These are phyloP conservation scores for Talaromyces borbonicus DNA, from an alignment of 495 filamentous ascomycete species.

Conservation along the genomic window DNA sequence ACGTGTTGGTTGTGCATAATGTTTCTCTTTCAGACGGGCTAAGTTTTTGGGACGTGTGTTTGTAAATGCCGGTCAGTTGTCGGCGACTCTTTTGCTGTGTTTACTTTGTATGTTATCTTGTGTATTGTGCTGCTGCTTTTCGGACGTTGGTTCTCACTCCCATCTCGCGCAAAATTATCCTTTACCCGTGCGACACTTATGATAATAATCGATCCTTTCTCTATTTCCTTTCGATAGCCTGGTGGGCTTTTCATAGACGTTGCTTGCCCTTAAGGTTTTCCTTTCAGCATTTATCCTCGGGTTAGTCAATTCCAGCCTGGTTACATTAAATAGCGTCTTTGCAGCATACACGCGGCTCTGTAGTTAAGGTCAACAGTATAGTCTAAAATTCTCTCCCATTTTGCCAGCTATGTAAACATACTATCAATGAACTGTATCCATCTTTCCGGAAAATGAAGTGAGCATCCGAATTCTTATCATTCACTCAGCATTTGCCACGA, in stretches of 20 bases:
- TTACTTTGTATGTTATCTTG: conserved; percentile 25
- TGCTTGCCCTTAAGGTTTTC: no score
- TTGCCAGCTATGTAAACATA: no score
- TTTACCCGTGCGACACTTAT: conserved; percentile 22
- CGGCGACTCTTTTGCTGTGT: conserved; percentile 29
- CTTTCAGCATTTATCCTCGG: no score
- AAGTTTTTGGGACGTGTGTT: conserved; percentile 11
- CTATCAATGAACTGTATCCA: no score
- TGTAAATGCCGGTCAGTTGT: conserved; percentile 29
- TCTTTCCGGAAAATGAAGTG: no score
- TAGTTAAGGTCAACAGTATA: no score
- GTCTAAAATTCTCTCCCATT: no score
- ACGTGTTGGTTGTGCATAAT: conserved; percentile 21
- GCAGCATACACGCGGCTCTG: no score
- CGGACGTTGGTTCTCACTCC: conserved; percentile 2
- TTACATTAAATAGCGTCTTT: no score
- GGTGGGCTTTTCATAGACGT: conserved; percentile 4
- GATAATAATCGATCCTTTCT: conserved; percentile 39
- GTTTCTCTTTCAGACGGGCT: conserved; percentile 21
- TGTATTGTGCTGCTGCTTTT: conserved; percentile 3
- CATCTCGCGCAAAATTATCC: conserved; percentile 6
- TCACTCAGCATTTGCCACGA: no score
- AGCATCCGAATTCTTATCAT: no score
- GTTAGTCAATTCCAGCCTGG: no score
- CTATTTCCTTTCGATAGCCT: conserved; percentile 19